Evolutionary conservation across 148 eudicot genomes (phyloP), one percentile per base, ranked within the genome.

Genomic region (Spergularia marina): DNA sequence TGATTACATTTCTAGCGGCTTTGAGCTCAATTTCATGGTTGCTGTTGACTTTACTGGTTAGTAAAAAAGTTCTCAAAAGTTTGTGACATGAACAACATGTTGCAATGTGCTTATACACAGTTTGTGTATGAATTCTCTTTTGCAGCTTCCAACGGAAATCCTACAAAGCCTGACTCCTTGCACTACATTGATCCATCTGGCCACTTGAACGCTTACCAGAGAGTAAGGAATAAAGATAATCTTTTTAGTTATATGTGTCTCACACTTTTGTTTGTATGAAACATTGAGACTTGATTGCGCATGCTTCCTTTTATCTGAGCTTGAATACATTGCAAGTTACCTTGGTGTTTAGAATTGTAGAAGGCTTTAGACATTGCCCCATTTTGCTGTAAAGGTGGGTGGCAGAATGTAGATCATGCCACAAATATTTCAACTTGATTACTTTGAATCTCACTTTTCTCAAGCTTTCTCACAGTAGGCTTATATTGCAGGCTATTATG

Each of bases 21-120:
- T 88, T 78, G 94, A 95, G 80, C 92, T 83, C 72, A 78, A 82
- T 74, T 73, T 80, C 66, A 68, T 75, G 82, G 90, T 90, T 83
- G 99, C 97, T 74, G 89, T 95, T 83, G 99, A 95, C 83, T 95
- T 95, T 77, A 95, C 99, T 59, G 99, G 99, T 95, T 79, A 54
- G 60, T 54, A 15, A 51, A 17, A 51, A 25, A 40, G 10, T 49
- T 10, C 53, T 56, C 54, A 54, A 17, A 30, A 55, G 12, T 41
- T 56, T 58, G 18, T 52, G 51, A n/a, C 6, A 44, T n/a, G 53
- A 6, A 44, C 8, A 6, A 44, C 10, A 44, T 44, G 64, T 59
- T 18, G 34, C 20, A 18, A 59, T 20, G 44, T 41, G 53, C 72
- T 76, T 49, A 14, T 76, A 47, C 16, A 21, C 57, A 20, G 47